Evolutionary conservation across 2,329 filamentous ascomycete species (phyloP).

Genomic region (Epicoccum sorghinum): DNA sequence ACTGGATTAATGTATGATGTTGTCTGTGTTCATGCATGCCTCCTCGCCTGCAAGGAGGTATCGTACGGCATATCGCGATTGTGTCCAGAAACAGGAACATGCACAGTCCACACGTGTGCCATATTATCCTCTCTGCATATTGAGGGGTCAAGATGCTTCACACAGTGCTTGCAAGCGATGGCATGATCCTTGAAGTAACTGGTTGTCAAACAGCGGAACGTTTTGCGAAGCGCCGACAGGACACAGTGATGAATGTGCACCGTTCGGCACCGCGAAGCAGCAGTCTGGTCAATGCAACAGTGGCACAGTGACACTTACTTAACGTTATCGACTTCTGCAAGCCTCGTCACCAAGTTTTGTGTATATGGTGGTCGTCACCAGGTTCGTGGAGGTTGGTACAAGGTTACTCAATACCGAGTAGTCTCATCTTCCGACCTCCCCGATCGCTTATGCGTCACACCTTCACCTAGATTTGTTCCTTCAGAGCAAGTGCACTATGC

Average conservation of each 20-base stretch:
- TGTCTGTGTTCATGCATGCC: too few species aligned
- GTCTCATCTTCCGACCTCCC: conserved; percentile 20
- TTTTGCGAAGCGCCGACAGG: conserved; percentile 17
- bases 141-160: conserved; percentile 5
- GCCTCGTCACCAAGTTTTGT: conserved; percentile 12
- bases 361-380: conserved; percentile 1
- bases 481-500: conserved; percentile 3
- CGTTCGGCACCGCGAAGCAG: background rate
- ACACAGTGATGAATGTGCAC: conserved; percentile 7
- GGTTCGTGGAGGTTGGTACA: background rate
- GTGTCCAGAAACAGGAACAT: background rate
- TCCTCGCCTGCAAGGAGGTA: too few species aligned
- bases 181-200: conserved; percentile 11
- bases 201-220: conserved; percentile 14
- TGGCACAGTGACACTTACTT: background rate
- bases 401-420: conserved; percentile 12
- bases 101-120: background rate
- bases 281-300: background rate
- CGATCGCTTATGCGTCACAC: conserved; percentile 18
- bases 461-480: conserved; percentile 6
- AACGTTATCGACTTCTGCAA: conserved; percentile 13
- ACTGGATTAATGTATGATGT: too few species aligned
- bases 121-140: background rate
- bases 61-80: too few species aligned
- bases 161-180: conserved; percentile 4